Base-by-base conservation (phyloP, 1,139 yeast genomes). In the Debaryomyces nepalensis region DNA sequence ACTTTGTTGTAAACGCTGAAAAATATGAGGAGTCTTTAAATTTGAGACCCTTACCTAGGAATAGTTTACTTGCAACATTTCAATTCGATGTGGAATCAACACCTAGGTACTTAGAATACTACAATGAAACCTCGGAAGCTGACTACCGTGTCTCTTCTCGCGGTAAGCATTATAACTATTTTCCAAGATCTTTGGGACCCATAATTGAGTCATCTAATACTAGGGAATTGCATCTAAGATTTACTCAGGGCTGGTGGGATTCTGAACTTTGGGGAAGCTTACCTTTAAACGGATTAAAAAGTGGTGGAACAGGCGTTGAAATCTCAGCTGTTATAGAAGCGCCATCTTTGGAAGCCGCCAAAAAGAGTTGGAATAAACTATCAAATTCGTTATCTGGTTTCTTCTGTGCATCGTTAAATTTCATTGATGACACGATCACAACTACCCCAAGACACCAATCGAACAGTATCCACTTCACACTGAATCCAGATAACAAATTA, bases 271-370 rank as follows among this genome's bases (percentile, higher is more conserved):
- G 97, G 96, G 99, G 99, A 0, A 68, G 75, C 37, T 73, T 88
- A 39, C 97, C 97, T 0, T 67, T 70, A 37, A 68, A 80, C 52
- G 99, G 99, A 0, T 57, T 64, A 9, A 70, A 66, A 43, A 76
- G 91, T 41, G 99, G 99, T 16, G 99, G 99, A 2, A 87, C 95
- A 3, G 99, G 99, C 24, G 97, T 93, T 8, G 99, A 95, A 61
- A 59, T 93, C 8, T 88, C 95, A 88, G 95, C 97, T 0, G 75
- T 82, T 37, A 77, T 93, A 18, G 95, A 86, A 55, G 93, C 95
- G 0, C 66, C 64, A 1, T 57, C 73, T 22, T 64, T 75, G 33
- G 71, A 68, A 1, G 77, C 71, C 4, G 95, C 95, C 2, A 74
- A 75, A 48, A 52, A 65, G 4, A 72, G 78, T 39, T 95, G 99